Evolutionary conservation across 352 stramenopile genomes (phyloP).

Genomic region (Pilasporangium apinafurcum): DNA sequence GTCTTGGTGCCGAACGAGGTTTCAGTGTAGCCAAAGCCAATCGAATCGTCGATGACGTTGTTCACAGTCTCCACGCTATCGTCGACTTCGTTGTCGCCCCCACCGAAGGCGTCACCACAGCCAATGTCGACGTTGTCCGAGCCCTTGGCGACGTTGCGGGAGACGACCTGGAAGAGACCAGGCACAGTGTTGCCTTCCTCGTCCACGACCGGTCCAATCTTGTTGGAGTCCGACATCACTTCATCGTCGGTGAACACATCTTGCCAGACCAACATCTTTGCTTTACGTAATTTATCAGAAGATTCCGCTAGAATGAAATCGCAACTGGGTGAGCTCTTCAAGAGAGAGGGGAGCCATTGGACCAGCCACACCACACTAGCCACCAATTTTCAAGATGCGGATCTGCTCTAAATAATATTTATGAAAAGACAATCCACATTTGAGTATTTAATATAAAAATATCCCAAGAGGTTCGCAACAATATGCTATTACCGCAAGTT

Average conservation of each 20-base stretch:
- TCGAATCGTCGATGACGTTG: slow-evolving; percentile 48
- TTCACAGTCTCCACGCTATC: slow-evolving; percentile 61
- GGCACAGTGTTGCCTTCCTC: slow-evolving; percentile 41
- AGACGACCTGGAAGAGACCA: slow-evolving; percentile 54
- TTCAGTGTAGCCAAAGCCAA: slow-evolving; percentile 58
- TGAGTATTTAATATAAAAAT: too few relatives aligned
- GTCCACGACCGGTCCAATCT: slow-evolving; percentile 39
- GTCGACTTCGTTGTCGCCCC: slow-evolving; percentile 29
- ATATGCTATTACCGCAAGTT: too few relatives aligned
- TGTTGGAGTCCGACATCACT: slow-evolving; percentile 61
- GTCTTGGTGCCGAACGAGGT: slow-evolving; percentile 57
- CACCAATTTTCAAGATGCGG: too few relatives aligned
- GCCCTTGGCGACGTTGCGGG: slow-evolving; percentile 44
- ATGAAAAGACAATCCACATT: too few relatives aligned
- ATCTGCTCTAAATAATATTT: too few relatives aligned
- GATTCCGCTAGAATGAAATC: too few relatives aligned
- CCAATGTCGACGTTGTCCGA: slow-evolving; percentile 51
- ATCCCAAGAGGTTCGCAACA: too few relatives aligned
- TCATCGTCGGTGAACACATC: slow-evolving; percentile 66
- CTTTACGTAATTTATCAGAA: too few relatives aligned
- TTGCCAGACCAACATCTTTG: slow-evolving; percentile 59
- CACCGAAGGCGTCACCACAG: slow-evolving; percentile 53
- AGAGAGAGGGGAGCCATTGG: too few relatives aligned
- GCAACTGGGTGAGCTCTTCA: too few relatives aligned
- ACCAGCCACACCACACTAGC: too few relatives aligned